Percentiles rank a stretch among this genome's conserved stretches.
Evolutionary conservation across 1,284 basidiomycete genomes (phyloP).

Genomic region (Flammula alnicola): DNA sequence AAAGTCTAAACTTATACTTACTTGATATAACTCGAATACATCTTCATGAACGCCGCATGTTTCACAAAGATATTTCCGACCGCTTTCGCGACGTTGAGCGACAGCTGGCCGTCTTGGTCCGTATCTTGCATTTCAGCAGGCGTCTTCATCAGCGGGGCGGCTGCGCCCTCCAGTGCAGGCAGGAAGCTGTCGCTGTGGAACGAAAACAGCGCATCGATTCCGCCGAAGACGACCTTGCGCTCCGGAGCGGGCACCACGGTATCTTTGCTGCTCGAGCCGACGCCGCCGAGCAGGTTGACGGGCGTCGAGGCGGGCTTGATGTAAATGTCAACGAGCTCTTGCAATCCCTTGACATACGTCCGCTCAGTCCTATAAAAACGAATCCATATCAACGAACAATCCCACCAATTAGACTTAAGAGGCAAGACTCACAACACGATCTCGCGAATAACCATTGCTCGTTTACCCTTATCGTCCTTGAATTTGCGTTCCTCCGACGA

Average conservation of each 20-base stretch:
- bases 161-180: constrained; percentile 83
- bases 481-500: constrained; percentile 78
- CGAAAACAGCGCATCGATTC: constrained; percentile 87
- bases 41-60: constrained; percentile 95
- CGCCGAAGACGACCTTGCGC: constrained; percentile 91
- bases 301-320: constrained; percentile 84
- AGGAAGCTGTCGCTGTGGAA: constrained; percentile 95
- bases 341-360: constrained; percentile 92
- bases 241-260: constrained; percentile 87
- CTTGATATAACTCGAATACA: constrained; percentile 98
- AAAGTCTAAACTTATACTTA: constrained; percentile 43
- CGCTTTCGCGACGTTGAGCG: constrained; percentile 75
- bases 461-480: constrained; percentile 86
- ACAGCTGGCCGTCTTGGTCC: constrained; percentile 76
- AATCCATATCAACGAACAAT: background rate
- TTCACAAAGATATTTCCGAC: constrained; percentile 91
- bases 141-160: constrained; percentile 65
- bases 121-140: constrained; percentile 49
- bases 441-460: constrained; percentile 80
- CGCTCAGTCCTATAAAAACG: constrained; percentile 81
- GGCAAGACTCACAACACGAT: constrained; percentile 75
- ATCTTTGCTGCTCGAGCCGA: constrained; percentile 76
- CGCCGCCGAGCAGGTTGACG: constrained; percentile 70
- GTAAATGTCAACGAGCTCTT: constrained; percentile 95
- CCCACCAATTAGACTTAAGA: constrained; percentile 3